Conservation (phyloP, 257 asterid species). For the Plectranthus barbatus region DNA sequence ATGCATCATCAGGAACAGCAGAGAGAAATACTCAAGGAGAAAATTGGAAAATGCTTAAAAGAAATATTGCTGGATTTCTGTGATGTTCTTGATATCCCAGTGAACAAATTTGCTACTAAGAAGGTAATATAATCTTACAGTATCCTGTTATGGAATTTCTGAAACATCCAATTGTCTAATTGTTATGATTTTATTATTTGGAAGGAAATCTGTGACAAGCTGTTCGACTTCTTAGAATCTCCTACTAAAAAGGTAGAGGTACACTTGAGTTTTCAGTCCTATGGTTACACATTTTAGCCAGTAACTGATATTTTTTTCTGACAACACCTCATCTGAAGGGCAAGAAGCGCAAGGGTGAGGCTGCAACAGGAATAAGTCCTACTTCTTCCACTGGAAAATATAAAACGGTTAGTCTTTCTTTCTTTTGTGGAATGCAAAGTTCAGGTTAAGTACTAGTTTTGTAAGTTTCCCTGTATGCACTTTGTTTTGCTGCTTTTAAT, state of each 20-base stretch:
- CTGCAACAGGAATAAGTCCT: conserved; percentile 39
- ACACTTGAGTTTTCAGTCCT: not conserved
- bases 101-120: conserved; percentile 41
- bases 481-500: too few relatives aligned
- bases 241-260: too few relatives aligned
- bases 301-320: conserved; percentile 6
- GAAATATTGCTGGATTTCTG: conserved; percentile 79
- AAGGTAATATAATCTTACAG: conserved; percentile 45
- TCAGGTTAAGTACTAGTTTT: too few relatives aligned
- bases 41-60: conserved; percentile 76
- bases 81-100: conserved; percentile 66
- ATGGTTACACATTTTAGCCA: not conserved
- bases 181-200: conserved; percentile 17
- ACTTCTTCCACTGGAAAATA: conserved; percentile 41
- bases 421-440: too few relatives aligned
- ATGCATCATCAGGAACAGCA: conserved; percentile 54
- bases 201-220: conserved; percentile 26
- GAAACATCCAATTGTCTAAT: conserved; percentile 10
- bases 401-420: conserved; percentile 39
- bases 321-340: conserved; percentile 26
- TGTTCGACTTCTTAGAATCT: conserved; percentile 17
- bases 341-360: conserved; percentile 50
- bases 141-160: conserved; percentile 9
- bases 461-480: too few relatives aligned
- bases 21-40: conserved; percentile 63